Base-by-base conservation (phyloP, 371 early-diverging fungal species). In the Mucor indicus region DNA sequence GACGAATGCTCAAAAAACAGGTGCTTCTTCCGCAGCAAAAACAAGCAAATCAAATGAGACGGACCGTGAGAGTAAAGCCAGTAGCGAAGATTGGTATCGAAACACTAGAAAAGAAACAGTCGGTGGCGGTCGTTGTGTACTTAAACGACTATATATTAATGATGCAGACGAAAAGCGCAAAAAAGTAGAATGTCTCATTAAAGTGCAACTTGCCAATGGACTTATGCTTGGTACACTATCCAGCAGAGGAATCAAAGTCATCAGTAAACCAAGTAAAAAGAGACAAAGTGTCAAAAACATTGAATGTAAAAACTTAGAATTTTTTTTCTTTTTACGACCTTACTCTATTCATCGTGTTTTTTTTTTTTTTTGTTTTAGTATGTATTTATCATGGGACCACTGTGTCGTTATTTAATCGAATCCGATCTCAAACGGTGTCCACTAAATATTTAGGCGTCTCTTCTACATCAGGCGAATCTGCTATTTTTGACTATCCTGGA, bases 361-460 rank as follows among this genome's bases (percentile, higher is more conserved):
- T 29, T 29, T 29, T 29, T 29, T 29, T n/a, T n/a, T n/a, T n/a
- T n/a, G n/a, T n/a, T 19, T 25, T 35, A 50, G 51, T 90, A 30
- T 87, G 88, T 57, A 87, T 93, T 42, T 86, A 90, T 60, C 87
- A 89, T 50, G 91, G 91, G 5, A 81, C 89, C 2, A 86, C 85
- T 6, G 80, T 91, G 20, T 87, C 91, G n/a, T n/a, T n/a, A n/a
- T n/a, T n/a, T n/a, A n/a, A n/a, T n/a, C n/a, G n/a, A n/a, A n/a
- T n/a, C n/a, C 5, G 91, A n/a, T 89, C 90, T 1, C 91, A 91
- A 62, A 91, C 91, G 1, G 90, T 91, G 4, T 90, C 91, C 1
- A 91, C 91, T 12, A 89, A 90, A 60, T 91, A 90, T 36, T 64
- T 90, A 22, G 89, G 89, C 10, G 89, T 84, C 1, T 79, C 77